Conservation (phyloP, 1,139 yeast genomes). For the Ogataea hybrid region DNA sequence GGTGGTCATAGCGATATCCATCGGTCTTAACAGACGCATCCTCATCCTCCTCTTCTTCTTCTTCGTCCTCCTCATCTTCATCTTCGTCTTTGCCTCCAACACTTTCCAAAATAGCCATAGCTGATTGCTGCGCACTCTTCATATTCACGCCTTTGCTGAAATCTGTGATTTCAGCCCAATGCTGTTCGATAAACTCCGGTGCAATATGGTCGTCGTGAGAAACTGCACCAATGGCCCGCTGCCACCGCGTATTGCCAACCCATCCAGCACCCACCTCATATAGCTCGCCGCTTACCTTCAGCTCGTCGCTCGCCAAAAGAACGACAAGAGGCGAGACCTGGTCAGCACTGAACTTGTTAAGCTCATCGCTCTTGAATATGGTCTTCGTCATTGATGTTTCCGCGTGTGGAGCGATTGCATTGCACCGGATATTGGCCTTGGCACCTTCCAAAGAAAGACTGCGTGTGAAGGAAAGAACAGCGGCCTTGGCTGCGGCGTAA, state of each 20-base stretch:
- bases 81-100: constrained; percentile 54
- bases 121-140: constrained; percentile 68
- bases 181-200: constrained; percentile 69
- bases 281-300: constrained; percentile 62
- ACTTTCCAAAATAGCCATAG: constrained; percentile 71
- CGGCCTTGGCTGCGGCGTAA: constrained; percentile 92
- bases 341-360: constrained; percentile 80
- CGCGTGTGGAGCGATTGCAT: constrained; percentile 94
- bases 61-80: constrained; percentile 46
- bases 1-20: constrained; percentile 51
- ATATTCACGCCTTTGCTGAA: constrained; percentile 65
- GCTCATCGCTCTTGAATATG: constrained; percentile 73
- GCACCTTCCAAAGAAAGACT: constrained; percentile 91
- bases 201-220: constrained; percentile 52
- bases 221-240: constrained; percentile 84
- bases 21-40: constrained; percentile 20
- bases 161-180: constrained; percentile 65
- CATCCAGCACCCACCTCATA: constrained; percentile 88
- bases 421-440: constrained; percentile 70
- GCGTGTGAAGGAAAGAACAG: constrained; percentile 78
- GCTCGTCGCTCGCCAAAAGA: constrained; percentile 67
- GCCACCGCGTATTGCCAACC: constrained; percentile 95
- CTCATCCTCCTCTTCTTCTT: constrained; percentile 30
- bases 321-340: constrained; percentile 91
- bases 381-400: constrained; percentile 97